Evolutionary conservation across 495 filamentous ascomycete species (phyloP).

Genomic region (Cryomyces minteri): DNA sequence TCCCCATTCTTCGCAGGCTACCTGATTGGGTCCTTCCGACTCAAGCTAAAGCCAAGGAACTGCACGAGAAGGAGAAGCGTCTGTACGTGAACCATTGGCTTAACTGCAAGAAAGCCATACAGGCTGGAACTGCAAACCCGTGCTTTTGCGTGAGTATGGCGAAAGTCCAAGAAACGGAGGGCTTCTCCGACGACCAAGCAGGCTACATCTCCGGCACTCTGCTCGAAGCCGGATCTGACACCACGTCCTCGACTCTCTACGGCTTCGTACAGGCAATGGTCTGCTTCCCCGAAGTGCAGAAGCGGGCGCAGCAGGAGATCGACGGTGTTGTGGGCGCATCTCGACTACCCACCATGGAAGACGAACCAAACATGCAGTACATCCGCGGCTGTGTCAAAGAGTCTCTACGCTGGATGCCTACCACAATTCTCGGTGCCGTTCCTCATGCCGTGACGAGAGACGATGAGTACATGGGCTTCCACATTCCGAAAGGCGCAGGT

Average conservation of each 20-base stretch:
- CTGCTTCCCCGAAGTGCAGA: constrained; percentile 1
- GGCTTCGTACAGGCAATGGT: constrained; percentile 1
- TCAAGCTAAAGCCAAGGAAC: constrained; percentile 9
- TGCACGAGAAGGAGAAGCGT: constrained; percentile 14
- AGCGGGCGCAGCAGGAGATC: constrained; percentile 5
- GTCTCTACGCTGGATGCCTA: constrained; percentile 9
- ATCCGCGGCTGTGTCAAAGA: constrained; percentile 6
- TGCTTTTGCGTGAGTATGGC: constrained; percentile 14
- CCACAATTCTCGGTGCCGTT: constrained; percentile 9
- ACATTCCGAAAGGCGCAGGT: constrained; percentile 12
- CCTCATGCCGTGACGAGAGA: constrained; percentile 19
- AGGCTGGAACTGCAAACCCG: constrained; percentile 14
- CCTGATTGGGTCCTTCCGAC: constrained; percentile 21
- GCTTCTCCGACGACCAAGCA: constrained; percentile 24
- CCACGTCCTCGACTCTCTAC: background rate
- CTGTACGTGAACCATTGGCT: constrained; percentile 25
- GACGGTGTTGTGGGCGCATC: background rate
- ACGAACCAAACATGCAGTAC: constrained; percentile 4
- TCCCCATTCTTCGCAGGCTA: constrained; percentile 22
- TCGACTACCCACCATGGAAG: background rate
- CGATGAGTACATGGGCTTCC: constrained; percentile 16
- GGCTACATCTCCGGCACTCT: constrained; percentile 15
- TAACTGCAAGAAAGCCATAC: constrained; percentile 17
- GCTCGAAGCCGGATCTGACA: constrained; percentile 2
- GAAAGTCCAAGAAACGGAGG: constrained; percentile 9